Base-by-base conservation (phyloP, 345 rosid genomes). In the Noccaea caerulescens region DNA sequence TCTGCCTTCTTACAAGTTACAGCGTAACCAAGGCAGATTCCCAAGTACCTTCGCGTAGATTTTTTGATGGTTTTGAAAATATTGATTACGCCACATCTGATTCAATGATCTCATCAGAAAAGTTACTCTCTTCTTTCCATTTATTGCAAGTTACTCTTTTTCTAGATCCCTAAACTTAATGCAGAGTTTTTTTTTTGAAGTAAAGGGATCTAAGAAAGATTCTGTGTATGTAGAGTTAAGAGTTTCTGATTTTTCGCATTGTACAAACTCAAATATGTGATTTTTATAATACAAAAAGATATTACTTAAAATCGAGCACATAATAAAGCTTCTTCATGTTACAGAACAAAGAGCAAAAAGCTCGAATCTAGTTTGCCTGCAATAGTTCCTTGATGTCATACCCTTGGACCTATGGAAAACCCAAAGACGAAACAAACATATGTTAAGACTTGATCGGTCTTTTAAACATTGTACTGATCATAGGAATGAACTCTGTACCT, bases 311-410 rank as follows among this genome's bases (percentile, higher is more conserved):
- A 67, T 32, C 34, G 42, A 47, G 14, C 49, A 71, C 16, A 53
- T 51, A 12, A 45, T 36, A 8, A 52, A 43, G 46, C 10, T 12
- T 62, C 10, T 54, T 23, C 20, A 54, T 56, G 66, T 39, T 73
- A 50, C 44, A 65, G 71, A 38, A 30, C 37, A 34, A 54, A 54
- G 38, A 54, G 30, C 4, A 56, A 47, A 33, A 27, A 16, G 43
- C 51, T 46, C 14, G 46, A 39, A 47, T 47, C 75, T 76, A 69
- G 71, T 12, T 76, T 23, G 83, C 86, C 79, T 87, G 96, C 78
- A 93, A 76, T 63, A 91, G 68, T 66, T 83, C 96, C 83, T 82
- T 89, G 65, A 93, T 85, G 76, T 91, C 96, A 63, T 86, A 87
- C 74, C 98, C 97, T 81, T 87, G 93, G 52, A 86, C 83, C 96